phyloP scores from a whole-genome alignment of 2,329 filamentous ascomycete species.

The Verticillium zaregamsianum region DNA sequence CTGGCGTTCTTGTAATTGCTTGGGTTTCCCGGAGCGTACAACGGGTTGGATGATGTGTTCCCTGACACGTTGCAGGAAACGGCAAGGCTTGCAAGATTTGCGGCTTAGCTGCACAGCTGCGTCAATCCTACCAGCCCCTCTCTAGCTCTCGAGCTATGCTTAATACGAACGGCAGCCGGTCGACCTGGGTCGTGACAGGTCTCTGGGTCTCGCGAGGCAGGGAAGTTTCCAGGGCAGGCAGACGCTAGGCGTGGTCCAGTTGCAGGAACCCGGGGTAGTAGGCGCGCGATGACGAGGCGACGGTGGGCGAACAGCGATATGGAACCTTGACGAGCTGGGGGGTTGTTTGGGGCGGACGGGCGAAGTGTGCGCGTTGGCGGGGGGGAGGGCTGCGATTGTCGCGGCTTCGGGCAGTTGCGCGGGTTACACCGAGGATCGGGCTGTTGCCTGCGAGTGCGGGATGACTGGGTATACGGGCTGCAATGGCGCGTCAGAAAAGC shows the following conservation, averaged over 20 bases:
- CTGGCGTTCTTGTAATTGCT: conserved; percentile 57
- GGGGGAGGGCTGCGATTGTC: not conserved
- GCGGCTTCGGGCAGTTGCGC: not conserved
- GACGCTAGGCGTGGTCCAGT: not conserved
- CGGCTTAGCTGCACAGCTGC: conserved; percentile 38
- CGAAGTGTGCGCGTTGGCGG: not conserved
- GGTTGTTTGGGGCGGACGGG: not conserved
- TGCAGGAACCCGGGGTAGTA: not conserved
- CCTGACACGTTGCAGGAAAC: conserved; percentile 56
- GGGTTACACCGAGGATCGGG: conserved; percentile 15
- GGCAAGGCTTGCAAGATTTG: conserved; percentile 48
- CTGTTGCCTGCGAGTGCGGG: conserved; percentile 5
- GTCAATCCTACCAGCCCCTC: not conserved
- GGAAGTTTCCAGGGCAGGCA: not conserved
- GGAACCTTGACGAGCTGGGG: not conserved
- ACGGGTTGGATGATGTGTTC: conserved; percentile 52
- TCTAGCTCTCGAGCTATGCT: not conserved
- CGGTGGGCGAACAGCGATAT: not conserved
- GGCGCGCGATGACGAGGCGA: not conserved
- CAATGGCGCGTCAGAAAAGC: conserved; percentile 32
- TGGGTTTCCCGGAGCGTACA: conserved; percentile 53
- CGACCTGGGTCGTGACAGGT: not conserved
- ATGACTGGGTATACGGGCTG: conserved; percentile 19
- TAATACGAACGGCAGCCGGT: not conserved
- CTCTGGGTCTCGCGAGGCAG: not conserved